Evolutionary conservation across 164 flowering plant genomes (phyloP).

Genomic region (Warburgia ugandensis): DNA sequence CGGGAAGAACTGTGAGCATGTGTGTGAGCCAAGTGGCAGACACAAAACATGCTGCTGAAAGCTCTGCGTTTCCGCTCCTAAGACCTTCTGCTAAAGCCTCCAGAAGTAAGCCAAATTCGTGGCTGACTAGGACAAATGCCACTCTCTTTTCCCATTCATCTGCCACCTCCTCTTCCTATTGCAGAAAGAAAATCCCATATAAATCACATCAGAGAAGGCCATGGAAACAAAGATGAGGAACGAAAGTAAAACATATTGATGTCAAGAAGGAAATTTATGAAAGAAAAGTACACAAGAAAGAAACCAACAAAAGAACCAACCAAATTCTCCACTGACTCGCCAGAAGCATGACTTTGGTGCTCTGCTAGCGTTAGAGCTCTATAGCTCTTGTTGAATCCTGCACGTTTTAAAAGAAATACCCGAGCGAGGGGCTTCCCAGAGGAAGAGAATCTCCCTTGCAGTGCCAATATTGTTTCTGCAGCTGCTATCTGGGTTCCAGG

Average conservation of each 20-base stretch:
- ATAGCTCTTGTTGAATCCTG: slow-evolving; percentile 43
- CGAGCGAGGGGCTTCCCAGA: slow-evolving; percentile 59
- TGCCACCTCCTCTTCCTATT: slow-evolving; percentile 65
- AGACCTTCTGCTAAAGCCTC: slow-evolving; percentile 77
- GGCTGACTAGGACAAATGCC: slow-evolving; percentile 62
- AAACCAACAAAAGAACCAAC: slow-evolving; percentile 31
- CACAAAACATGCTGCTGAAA: slow-evolving; percentile 52
- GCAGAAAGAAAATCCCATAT: not conserved
- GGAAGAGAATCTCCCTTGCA: slow-evolving; percentile 70
- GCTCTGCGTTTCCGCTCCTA: slow-evolving; percentile 44
- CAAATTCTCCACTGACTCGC: slow-evolving; percentile 29
- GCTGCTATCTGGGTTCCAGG: slow-evolving; percentile 58
- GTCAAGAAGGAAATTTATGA: not conserved
- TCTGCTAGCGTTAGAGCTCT: slow-evolving; percentile 30
- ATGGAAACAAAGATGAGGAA: not conserved
- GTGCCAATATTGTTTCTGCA: slow-evolving; percentile 54
- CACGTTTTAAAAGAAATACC: slow-evolving; percentile 57
- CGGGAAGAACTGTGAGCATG: slow-evolving; percentile 66
- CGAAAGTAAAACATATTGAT: not conserved
- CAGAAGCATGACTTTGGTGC: slow-evolving; percentile 20
- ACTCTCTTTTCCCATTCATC: slow-evolving; percentile 73
- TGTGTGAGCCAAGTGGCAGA: slow-evolving; percentile 70
- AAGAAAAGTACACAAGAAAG: no score
- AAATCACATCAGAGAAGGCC: no score
- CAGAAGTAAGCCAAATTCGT: slow-evolving; percentile 76